Conservation (phyloP, 2,329 filamentous ascomycete genomes). For the Clarireedia hainanense region DNA sequence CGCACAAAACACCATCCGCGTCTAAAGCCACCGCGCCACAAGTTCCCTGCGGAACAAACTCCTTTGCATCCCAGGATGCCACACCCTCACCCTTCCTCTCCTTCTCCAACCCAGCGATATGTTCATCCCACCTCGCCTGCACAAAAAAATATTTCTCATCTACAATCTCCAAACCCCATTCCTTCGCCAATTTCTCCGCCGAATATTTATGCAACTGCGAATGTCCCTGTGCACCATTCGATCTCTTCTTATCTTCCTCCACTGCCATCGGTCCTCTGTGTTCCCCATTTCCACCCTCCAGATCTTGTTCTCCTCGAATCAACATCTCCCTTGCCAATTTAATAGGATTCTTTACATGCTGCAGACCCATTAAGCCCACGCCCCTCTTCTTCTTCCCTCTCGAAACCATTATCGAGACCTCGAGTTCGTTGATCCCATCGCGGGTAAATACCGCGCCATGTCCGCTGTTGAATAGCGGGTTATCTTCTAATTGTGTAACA, state of each 20-base stretch:
- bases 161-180: slow-evolving; percentile 65
- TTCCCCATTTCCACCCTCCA: slow-evolving; percentile 38
- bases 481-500: slow-evolving; percentile 68
- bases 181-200: slow-evolving; percentile 59
- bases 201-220: slow-evolving; percentile 59
- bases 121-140: slow-evolving; percentile 70
- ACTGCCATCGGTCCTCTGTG: slow-evolving; percentile 24
- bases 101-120: slow-evolving; percentile 48
- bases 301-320: slow-evolving; percentile 54
- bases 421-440: slow-evolving; percentile 75
- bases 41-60: slow-evolving; percentile 75
- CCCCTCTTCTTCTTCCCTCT: slow-evolving; percentile 65
- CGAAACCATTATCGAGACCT: slow-evolving; percentile 81
- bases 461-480: slow-evolving; percentile 76
- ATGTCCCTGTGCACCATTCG: slow-evolving; percentile 52
- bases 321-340: slow-evolving; percentile 65
- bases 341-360: slow-evolving; percentile 72
- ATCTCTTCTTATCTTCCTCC: slow-evolving; percentile 2
- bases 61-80: slow-evolving; percentile 49
- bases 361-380: slow-evolving; percentile 67
- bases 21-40: slow-evolving; percentile 79
- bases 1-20: slow-evolving; percentile 62
- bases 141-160: slow-evolving; percentile 69
- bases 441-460: slow-evolving; percentile 82
- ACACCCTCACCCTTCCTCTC: slow-evolving; percentile 36